Percentiles rank a stretch among this genome's conserved stretches.
Evolutionary conservation across 208 protist species (phyloP).

Genomic region (Leishmania tropica): DNA sequence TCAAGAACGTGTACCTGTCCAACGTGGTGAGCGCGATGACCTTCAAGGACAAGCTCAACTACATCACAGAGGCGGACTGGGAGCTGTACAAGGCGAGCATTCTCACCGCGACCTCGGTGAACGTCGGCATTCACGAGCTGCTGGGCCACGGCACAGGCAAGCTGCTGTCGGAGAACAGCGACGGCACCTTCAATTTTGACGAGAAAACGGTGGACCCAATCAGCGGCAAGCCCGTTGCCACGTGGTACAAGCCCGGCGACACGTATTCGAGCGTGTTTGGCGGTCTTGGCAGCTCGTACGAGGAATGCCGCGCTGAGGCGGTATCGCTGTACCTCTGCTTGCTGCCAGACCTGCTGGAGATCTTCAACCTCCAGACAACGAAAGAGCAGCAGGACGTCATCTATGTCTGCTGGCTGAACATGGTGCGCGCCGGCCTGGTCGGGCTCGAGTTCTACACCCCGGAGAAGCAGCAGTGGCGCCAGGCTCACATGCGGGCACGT

Average conservation of each 20-base stretch:
- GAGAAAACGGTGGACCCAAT: conserved; percentile 66
- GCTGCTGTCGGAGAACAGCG: conserved; percentile 58
- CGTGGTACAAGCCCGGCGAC: conserved; percentile 89
- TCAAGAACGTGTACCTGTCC: conserved; percentile 94
- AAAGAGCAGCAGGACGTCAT: conserved; percentile 50
- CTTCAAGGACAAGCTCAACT: conserved; percentile 69
- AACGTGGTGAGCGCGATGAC: conserved; percentile 84
- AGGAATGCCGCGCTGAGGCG: conserved; percentile 92
- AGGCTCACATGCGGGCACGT: conserved; percentile 93
- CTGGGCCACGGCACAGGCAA: conserved; percentile 94
- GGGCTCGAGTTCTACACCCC: conserved; percentile 93
- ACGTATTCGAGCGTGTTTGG: conserved; percentile 89
- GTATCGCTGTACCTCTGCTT: conserved; percentile 89
- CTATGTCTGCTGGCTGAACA: conserved; percentile 93
- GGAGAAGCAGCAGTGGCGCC: conserved; percentile 77
- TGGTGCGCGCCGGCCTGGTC: conserved; percentile 90
- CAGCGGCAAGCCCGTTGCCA: conserved; percentile 61
- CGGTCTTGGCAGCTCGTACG: conserved; percentile 68
- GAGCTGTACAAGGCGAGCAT: conserved; percentile 67
- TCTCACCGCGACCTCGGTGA: conserved; percentile 81
- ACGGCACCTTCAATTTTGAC: conserved; percentile 87
- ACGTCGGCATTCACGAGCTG: conserved; percentile 94
- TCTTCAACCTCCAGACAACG: conserved; percentile 54
- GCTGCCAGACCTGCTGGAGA: conserved; percentile 55
- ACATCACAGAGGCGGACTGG: conserved; percentile 84